A percentile compares a stretch with the other conserved stretches of the same genome.
Conservation (phyloP, 805 yeast genomes). For the Myxozyma sirexii region DNA sequence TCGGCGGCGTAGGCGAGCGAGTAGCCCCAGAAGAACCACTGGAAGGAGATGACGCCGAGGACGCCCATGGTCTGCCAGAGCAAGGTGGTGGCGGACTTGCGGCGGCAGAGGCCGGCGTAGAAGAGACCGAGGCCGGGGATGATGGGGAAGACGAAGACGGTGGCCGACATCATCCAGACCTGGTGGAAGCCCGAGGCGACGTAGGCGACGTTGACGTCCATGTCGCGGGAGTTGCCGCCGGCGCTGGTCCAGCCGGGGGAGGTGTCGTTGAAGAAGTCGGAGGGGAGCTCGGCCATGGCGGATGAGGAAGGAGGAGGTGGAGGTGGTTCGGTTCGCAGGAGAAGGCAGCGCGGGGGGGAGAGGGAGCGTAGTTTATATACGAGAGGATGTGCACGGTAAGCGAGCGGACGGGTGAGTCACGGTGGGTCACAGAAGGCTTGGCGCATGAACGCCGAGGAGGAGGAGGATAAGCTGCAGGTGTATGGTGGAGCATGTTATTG, state of each 20-base stretch:
- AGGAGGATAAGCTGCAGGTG: no score
- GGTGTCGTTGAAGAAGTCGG: conserved; percentile 30
- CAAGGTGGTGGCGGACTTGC: conserved; percentile 91
- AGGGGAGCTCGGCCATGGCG: conserved; percentile 31
- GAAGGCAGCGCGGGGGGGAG: neutral
- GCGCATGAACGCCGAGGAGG: no score
- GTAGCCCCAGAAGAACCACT: conserved; percentile 99
- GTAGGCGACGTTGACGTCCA: conserved; percentile 63
- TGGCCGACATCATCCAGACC: conserved; percentile 73
- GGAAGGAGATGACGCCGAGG: conserved; percentile 78
- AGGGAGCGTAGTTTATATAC: neutral
- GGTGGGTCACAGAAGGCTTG: neutral
- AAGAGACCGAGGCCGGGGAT: conserved; percentile 93
- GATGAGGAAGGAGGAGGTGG: conserved; percentile 1
- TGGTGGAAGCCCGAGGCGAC: conserved; percentile 60
- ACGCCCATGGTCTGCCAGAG: conserved; percentile 95
- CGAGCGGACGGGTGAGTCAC: no score
- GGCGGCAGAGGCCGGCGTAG: conserved; percentile 91
- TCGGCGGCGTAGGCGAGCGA: conserved; percentile 80
- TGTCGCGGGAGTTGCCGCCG: conserved; percentile 71
- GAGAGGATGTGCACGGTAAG: neutral
- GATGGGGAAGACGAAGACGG: conserved; percentile 84
- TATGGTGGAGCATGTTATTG: neutral
- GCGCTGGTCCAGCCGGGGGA: conserved; percentile 35
- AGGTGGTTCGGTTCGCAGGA: neutral